A percentile compares a stretch with the other conserved stretches of the same genome.
These are phyloP conservation scores for Suillus plorans DNA, from an alignment of 768 basidiomycete genomes.

Conservation along the genomic window DNA sequence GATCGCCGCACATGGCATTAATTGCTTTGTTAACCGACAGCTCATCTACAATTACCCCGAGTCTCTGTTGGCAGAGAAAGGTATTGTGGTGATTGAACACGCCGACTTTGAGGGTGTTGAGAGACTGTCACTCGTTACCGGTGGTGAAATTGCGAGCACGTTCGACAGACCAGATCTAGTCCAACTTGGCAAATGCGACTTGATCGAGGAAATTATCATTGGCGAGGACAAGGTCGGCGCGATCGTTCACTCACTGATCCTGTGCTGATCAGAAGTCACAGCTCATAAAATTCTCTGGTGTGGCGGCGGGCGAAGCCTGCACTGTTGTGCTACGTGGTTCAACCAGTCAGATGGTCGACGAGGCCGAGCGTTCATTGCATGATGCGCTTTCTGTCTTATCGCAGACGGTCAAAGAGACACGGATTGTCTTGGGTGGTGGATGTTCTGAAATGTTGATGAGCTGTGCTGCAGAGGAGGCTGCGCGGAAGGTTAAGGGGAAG, in stretches of 20 bases:
- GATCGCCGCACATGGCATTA: constrained; percentile 94
- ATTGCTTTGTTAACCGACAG: constrained; percentile 96
- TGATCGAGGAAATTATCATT: constrained; percentile 99
- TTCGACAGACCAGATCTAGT: constrained; percentile 93
- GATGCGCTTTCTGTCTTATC: constrained; percentile 97
- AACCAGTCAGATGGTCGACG: constrained; percentile 98
- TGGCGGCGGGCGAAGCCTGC: constrained; percentile 96
- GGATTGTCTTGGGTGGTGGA: constrained; percentile 92
- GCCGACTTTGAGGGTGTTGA: constrained; percentile 99
- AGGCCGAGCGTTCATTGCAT: constrained; percentile 96
- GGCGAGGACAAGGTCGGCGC: constrained; percentile 91
- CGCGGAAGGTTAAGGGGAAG: constrained; percentile 85
- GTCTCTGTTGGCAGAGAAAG: constrained; percentile 88
- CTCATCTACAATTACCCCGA: constrained; percentile 99
- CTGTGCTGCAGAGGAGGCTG: constrained; percentile 88
- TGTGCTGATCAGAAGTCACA: constrained; percentile 31
- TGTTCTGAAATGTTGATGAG: constrained; percentile 99
- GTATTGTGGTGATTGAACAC: constrained; percentile 96
- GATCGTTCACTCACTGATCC: neutral
- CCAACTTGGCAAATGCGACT: constrained; percentile 88
- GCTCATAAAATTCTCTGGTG: constrained; percentile 99
- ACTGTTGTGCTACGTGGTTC: constrained; percentile 97
- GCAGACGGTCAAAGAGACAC: constrained; percentile 96
- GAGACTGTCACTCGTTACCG: constrained; percentile 91
- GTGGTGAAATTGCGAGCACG: constrained; percentile 95